Conservation (phyloP, 2,329 filamentous ascomycete genomes). For the Alternaria dauci region DNA sequence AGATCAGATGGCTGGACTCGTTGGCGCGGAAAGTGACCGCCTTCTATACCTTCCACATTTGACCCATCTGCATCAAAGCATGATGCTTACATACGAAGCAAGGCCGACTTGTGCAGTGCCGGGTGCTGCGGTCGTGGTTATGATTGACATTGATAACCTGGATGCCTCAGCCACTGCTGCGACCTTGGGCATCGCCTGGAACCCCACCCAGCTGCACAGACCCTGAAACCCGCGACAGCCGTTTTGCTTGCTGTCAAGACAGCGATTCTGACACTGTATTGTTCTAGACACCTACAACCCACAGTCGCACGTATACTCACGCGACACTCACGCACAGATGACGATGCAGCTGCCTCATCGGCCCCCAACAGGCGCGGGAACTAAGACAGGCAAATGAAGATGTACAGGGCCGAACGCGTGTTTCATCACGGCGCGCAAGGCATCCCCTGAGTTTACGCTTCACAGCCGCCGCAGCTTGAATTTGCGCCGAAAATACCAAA, state of each 20-base stretch:
- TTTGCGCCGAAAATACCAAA: constrained; percentile 8
- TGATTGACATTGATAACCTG: background rate
- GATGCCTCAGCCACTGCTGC: constrained; percentile 4
- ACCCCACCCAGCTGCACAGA: background rate
- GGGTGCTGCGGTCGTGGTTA: background rate
- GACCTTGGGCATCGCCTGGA: background rate
- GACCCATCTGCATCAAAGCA: background rate
- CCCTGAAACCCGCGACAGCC: constrained; percentile 10
- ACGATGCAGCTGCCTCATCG: constrained; percentile 5
- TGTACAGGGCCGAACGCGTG: constrained; percentile 28
- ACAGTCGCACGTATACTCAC: background rate
- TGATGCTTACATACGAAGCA: background rate
- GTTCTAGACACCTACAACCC: background rate
- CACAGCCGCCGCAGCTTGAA: constrained; percentile 21
- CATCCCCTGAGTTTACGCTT: constrained; percentile 29
- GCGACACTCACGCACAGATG: background rate
- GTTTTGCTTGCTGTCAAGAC: constrained; percentile 6
- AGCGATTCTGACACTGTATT: constrained; percentile 1
- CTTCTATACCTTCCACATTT: constrained; percentile 7
- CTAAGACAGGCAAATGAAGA: constrained; percentile 25
- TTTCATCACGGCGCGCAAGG: constrained; percentile 30
- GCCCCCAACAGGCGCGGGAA: constrained; percentile 3
- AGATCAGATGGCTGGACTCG: constrained; percentile 16
- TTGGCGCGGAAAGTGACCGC: background rate
- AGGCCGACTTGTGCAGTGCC: background rate